phyloP scores from a whole-genome alignment of 2,329 filamentous ascomycete species.

The Didymella pomorum region DNA sequence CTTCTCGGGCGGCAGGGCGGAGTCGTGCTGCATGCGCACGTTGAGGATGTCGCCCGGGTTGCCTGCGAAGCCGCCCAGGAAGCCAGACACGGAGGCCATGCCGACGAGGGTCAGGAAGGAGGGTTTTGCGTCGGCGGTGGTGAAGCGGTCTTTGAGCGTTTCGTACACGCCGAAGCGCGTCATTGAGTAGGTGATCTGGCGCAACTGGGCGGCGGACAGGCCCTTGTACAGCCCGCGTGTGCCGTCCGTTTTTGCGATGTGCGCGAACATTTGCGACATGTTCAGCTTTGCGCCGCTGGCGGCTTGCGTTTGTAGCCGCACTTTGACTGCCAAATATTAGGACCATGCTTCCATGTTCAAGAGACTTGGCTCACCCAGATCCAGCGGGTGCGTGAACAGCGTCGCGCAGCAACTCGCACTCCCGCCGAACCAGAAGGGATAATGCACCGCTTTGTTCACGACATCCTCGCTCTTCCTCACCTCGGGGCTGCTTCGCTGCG shows the following conservation, averaged over 20 bases:
- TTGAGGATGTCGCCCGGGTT: slow-evolving; percentile 97
- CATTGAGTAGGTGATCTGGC: slow-evolving; percentile 92
- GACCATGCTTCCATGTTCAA: too few species aligned
- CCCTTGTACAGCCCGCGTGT: slow-evolving; percentile 85
- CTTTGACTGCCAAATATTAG: slow-evolving; percentile 57
- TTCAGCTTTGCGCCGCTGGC: slow-evolving; percentile 73
- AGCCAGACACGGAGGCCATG: slow-evolving; percentile 83
- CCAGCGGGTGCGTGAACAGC: slow-evolving; percentile 89
- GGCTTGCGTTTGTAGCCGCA: slow-evolving; percentile 83
- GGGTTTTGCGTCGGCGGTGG: slow-evolving; percentile 61
- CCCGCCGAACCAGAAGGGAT: slow-evolving; percentile 86
- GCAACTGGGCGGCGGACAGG: slow-evolving; percentile 88
- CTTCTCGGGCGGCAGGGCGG: slow-evolving; percentile 74
- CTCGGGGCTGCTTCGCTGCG: slow-evolving; percentile 43
- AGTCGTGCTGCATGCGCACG: slow-evolving; percentile 97
- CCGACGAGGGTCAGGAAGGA: slow-evolving; percentile 79
- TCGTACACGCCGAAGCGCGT: slow-evolving; percentile 97
- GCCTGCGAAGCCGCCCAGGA: slow-evolving; percentile 86
- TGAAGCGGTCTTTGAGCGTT: slow-evolving; percentile 79
- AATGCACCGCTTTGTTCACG: slow-evolving; percentile 53
- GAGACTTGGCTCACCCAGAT: slow-evolving; percentile 71
- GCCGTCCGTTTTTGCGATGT: slow-evolving; percentile 80
- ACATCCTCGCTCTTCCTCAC: slow-evolving; percentile 54
- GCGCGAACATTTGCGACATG: slow-evolving; percentile 85
- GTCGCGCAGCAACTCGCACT: slow-evolving; percentile 93